A percentile compares a stretch with the other conserved stretches of the same genome.
Conservation (phyloP, 805 yeast genomes). For the Lachancea dasiensis region DNA sequence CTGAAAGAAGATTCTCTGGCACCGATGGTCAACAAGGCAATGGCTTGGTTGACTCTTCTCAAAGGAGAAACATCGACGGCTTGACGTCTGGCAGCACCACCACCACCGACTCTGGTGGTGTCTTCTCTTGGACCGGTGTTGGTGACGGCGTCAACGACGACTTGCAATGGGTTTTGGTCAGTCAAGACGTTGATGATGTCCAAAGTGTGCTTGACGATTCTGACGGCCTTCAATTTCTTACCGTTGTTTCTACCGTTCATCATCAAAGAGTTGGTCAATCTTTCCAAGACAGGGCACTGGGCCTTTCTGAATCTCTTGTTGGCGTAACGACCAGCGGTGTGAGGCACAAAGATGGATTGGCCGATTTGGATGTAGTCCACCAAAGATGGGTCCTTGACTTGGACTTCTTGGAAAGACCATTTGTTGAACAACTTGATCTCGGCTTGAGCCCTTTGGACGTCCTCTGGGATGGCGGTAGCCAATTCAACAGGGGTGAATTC, state of each 20-base stretch:
- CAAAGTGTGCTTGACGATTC: constrained; percentile 98
- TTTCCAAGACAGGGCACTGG: constrained; percentile 98
- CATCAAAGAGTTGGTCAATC: constrained; percentile 99
- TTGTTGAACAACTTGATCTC: constrained; percentile 98
- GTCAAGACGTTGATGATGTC: constrained; percentile 96
- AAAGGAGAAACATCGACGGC: constrained; percentile 99
- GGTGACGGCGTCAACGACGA: constrained; percentile 97
- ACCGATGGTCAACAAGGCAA: constrained; percentile 97
- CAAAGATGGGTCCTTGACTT: constrained; percentile 95
- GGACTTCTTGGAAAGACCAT: constrained; percentile 98
- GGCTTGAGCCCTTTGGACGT: constrained; percentile 90
- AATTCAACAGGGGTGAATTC: constrained; percentile 67
- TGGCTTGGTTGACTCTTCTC: constrained; percentile 99
- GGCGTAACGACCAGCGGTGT: constrained; percentile 99
- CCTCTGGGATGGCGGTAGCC: constrained; percentile 96
- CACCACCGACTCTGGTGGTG: constrained; percentile 99
- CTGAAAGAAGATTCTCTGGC: constrained; percentile 99
- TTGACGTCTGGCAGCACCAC: constrained; percentile 99
- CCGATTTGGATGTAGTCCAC: constrained; percentile 98
- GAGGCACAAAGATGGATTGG: constrained; percentile 95
- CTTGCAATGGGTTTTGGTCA: constrained; percentile 99
- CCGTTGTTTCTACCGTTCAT: constrained; percentile 99
- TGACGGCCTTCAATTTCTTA: constrained; percentile 99
- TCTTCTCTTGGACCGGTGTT: constrained; percentile 99
- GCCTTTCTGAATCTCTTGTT: constrained; percentile 99